Base-by-base conservation (phyloP, 495 filamentous ascomycete genomes). In the Neurospora pannonica region DNA sequence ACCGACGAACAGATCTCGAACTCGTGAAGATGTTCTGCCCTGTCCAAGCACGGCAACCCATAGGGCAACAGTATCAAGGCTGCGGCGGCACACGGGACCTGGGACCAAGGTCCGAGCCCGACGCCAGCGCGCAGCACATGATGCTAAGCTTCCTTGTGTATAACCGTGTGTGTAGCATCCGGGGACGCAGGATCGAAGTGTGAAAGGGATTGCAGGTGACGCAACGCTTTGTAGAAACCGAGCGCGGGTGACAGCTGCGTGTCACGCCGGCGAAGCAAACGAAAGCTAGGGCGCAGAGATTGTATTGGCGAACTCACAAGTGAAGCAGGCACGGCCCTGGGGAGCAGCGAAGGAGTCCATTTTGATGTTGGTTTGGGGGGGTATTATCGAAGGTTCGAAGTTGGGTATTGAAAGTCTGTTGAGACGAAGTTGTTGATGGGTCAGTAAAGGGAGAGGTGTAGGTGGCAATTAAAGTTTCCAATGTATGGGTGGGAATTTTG, bases 271-370 rank as follows among this genome's bases (percentile, higher is more conserved):
- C 71, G 74, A 74, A 72, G 76, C 77, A 81, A 77, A 77, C 71
- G 67, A 38, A 77, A 79, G 73, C 42, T 48, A 76, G 72, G 46
- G 73, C 76, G 73, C 77, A 48, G 70, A 38, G 73, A 77, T 54
- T 72, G 78, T 37, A 67, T 74, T 71, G 43, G 74, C 34, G 70
- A 73, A 86, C 85, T 85, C 77, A 86, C 85, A 86, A 73, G 84
- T 86, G 79, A 84, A 86, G 83, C 85, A 86, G 76, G 82, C 76
- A 71, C 84, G 82, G 28, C 79, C 74, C 69, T 79, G 76, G 60
- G 73, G 74, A 34, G 54, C 54, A 67, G 54, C 54, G 71, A 77
- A 75, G 80, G 74, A 85, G 74, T 86, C 84, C 84, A 86, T 85
- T 24, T 73, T 81, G 73, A 71, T 43, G 74, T 74, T 72, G 38